A percentile compares a stretch with the other conserved stretches of the same genome.
These are phyloP conservation scores for Pleurotus giganteus DNA, from an alignment of 768 basidiomycete species.

Conservation along the genomic window DNA sequence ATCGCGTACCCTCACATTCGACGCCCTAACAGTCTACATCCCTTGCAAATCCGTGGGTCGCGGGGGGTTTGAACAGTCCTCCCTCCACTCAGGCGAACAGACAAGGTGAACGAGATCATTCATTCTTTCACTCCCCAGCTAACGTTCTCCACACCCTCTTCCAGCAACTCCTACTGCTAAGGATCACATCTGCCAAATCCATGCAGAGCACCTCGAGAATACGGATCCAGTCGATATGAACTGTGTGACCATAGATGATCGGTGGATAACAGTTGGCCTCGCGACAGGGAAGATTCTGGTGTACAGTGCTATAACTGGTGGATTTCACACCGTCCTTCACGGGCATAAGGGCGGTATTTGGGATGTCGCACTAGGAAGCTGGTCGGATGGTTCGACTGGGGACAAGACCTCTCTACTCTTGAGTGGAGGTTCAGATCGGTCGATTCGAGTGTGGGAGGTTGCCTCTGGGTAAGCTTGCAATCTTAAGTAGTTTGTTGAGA, in stretches of 20 bases:
- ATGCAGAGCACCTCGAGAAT: not conserved
- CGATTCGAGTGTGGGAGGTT: not conserved
- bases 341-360: not conserved
- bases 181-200: not conserved
- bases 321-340: not conserved
- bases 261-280: not conserved
- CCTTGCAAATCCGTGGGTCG: no score
- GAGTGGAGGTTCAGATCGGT: not conserved
- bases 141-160: not conserved
- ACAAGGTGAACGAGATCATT: no score
- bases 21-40: no score
- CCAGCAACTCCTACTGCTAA: not conserved
- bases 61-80: no score
- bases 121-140: no score
- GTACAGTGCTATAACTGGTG: not conserved
- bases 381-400: not conserved
- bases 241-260: not conserved
- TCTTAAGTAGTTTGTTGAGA: not conserved
- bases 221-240: not conserved
- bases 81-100: no score
- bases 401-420: not conserved
- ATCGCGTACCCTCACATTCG: no score
- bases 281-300: not conserved
- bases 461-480: not conserved
- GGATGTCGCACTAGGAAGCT: not conserved